Evolutionary conservation across 1,139 yeast species (phyloP), one percentile per base, ranked within the genome.

Genomic region (Spencermartinsiella ligniputridi): DNA sequence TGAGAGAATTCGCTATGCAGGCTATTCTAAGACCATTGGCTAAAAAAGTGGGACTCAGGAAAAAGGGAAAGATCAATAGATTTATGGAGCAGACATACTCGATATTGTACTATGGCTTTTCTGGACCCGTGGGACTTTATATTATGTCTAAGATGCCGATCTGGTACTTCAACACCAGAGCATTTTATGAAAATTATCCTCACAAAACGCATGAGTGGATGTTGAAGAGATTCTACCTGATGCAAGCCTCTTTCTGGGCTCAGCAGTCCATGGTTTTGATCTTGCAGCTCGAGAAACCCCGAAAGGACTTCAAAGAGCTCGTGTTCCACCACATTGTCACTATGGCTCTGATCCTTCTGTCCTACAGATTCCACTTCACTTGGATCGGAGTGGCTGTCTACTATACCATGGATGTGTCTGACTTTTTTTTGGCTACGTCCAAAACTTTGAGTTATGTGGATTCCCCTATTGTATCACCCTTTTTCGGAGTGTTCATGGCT

Each of bases 221-320:
- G 50, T 85, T 85, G 69, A 92, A 92, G 69, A 63, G 80, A 15
- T 94, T 84, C 63, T 94, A 92, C 65, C 72, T 92, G 53, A 81
- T 88, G 34, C 98, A 92, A 69, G 97, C 97, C 4, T 86, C 97
- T 2, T 92, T 88, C 66, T 92, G 99, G 99, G 81, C 89, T 15
- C 99, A 92, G 69, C 98, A 92, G 67, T 83, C 94, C 1, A 79
- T 86, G 35, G 83, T 92, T 21, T 72, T 92, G 51, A 68, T 81
- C 45, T 72, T 94, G 53, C 96, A 86, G 65, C 75, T 92, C 51
- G 99, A 92, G 66, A 88, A 88, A 65, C 97, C 97, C 46, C 77
- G 99, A 65, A 89, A 88, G 66, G 99, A 92, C 65, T 90, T 83
- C 66, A 72, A 80, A 56, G 98, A 92, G 67, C 76, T 92, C 52